A percentile compares a stretch with the other conserved stretches of the same genome.
Conservation (phyloP, 73 alveolate species). For the Tetrahymena malaccensis region DNA sequence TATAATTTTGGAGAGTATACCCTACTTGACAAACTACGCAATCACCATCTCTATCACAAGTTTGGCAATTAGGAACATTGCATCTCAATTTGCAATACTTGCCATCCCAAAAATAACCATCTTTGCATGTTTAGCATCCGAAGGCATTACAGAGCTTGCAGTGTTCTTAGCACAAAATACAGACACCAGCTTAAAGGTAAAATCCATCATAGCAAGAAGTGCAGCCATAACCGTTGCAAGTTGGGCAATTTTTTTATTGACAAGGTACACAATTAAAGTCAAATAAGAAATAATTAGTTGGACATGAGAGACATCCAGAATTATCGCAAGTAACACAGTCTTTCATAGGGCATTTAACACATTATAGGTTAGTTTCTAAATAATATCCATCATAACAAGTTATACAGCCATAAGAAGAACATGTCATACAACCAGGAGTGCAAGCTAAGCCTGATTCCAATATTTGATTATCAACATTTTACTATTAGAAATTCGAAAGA, state of each 20-base stretch:
- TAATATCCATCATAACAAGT: not conserved
- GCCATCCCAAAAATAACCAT: not conserved
- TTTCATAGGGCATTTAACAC: not conserved
- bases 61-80: not conserved
- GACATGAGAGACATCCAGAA: not conserved
- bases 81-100: not conserved
- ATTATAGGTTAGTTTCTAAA: not conserved
- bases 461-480: not conserved
- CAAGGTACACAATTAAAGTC: not conserved
- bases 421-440: not conserved
- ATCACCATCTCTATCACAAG: not conserved
- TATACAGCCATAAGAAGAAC: not conserved
- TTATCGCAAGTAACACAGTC: not conserved
- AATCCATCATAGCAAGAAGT: not conserved
- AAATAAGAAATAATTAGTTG: not conserved
- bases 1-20: not conserved
- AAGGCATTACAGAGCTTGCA: not conserved
- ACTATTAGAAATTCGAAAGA: not conserved
- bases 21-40: not conserved
- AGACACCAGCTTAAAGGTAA: not conserved
- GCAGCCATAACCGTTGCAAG: not conserved
- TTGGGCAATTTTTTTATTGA: not conserved
- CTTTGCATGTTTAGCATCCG: not conserved
- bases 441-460: not conserved
- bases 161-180: not conserved